Evolutionary conservation across 2,329 filamentous ascomycete species (phyloP).

Genomic region (Colletotrichum sansevieriae): DNA sequence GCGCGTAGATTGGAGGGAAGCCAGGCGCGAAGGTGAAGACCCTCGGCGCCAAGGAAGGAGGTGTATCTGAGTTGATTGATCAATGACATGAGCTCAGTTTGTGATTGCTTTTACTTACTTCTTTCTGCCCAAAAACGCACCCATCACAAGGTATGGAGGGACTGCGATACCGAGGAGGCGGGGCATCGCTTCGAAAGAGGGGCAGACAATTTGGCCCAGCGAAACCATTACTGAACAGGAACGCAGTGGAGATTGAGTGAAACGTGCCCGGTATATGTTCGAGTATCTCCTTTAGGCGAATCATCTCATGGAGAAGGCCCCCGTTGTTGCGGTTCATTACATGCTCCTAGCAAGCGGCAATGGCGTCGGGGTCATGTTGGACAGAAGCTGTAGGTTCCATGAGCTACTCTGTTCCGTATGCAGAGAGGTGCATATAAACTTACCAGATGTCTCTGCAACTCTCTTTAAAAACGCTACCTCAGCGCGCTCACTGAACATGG

Average conservation of each 20-base stretch:
- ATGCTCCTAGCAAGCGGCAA: slow-evolving; percentile 65
- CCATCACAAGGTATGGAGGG: slow-evolving; percentile 66
- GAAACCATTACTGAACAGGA: slow-evolving; percentile 61
- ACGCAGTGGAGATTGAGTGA: slow-evolving; percentile 65
- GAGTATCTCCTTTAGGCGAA: slow-evolving; percentile 65
- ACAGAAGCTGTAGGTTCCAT: slow-evolving; percentile 55
- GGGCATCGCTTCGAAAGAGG: slow-evolving; percentile 64
- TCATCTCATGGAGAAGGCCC: slow-evolving; percentile 62
- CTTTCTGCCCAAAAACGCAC: slow-evolving; percentile 65
- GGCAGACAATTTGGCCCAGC: slow-evolving; percentile 64
- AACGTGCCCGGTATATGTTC: slow-evolving; percentile 67
- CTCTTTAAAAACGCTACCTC: slow-evolving; percentile 66
- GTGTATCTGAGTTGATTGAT: slow-evolving; percentile 49
- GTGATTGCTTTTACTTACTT: slow-evolving; percentile 45
- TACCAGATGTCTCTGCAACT: slow-evolving; percentile 60
- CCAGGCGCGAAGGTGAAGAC: slow-evolving; percentile 66
- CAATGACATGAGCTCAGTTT: rapidly evolving
- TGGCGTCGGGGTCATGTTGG: slow-evolving; percentile 63
- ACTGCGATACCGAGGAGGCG: slow-evolving; percentile 64
- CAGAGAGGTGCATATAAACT: slow-evolving; percentile 1
- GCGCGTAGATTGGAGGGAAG: slow-evolving; percentile 66
- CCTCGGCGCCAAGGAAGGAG: slow-evolving; percentile 65
- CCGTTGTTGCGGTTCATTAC: slow-evolving; percentile 66
- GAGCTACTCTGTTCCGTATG: background rate
- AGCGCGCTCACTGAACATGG: slow-evolving; percentile 64